Conservation (phyloP, 139 green algal genomes). For the Eudorina sp. region DNA sequence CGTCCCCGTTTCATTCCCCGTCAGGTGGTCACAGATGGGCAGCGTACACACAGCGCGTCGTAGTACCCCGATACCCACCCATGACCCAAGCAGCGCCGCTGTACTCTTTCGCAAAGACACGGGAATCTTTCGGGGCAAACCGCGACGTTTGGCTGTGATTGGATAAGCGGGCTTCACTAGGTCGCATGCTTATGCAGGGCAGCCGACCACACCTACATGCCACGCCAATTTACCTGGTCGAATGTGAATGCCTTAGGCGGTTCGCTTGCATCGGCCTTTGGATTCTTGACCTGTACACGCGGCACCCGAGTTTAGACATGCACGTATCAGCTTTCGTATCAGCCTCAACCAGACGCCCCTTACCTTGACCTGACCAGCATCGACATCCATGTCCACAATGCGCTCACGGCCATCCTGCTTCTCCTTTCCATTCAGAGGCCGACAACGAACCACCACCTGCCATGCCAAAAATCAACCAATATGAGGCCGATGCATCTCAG, state of each 20-base stretch:
- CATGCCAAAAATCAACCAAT: background rate
- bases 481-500: background rate
- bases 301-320: background rate
- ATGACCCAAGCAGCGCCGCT: too few relatives aligned
- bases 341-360: background rate
- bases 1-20: too few relatives aligned
- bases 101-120: too few relatives aligned
- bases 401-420: slow-evolving; percentile 68
- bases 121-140: too few relatives aligned
- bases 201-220: background rate
- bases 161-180: too few relatives aligned
- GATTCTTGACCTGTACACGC: slow-evolving; percentile 67
- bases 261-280: slow-evolving; percentile 67
- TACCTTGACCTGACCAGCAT: slow-evolving; percentile 72
- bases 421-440: slow-evolving; percentile 86
- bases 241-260: slow-evolving; percentile 80
- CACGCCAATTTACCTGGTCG: slow-evolving; percentile 64
- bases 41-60: too few relatives aligned
- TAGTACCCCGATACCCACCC: too few relatives aligned
- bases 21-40: too few relatives aligned
- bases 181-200: too few relatives aligned
- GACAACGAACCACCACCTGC: slow-evolving; percentile 85
- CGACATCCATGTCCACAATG: slow-evolving; percentile 84
- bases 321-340: background rate
- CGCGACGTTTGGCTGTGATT: too few relatives aligned